Evolutionary conservation across 78 protist species (phyloP).

Genomic region (Dictyostelium intermedium): DNA sequence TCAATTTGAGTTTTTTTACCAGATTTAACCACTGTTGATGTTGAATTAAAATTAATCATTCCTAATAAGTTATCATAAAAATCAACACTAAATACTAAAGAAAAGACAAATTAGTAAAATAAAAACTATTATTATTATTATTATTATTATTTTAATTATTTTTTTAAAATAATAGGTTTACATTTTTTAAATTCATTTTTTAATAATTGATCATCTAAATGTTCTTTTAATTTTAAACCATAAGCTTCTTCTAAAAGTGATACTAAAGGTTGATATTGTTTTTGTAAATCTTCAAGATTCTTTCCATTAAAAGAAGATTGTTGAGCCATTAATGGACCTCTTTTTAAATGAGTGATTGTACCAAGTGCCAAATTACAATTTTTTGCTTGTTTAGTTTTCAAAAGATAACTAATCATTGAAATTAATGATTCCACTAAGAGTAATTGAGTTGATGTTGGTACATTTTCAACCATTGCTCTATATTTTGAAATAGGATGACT

Average conservation of each 20-base stretch:
- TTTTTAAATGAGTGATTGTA: constrained; percentile 22
- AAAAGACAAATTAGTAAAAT: not conserved
- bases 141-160: not conserved
- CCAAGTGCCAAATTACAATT: constrained; percentile 71
- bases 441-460: constrained; percentile 12
- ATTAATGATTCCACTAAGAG: constrained; percentile 32
- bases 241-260: constrained; percentile 20
- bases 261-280: constrained; percentile 36
- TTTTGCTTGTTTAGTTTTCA: constrained; percentile 18
- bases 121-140: not conserved
- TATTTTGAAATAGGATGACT: constrained; percentile 9
- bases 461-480: constrained; percentile 19
- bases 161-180: too few relatives aligned
- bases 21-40: constrained; percentile 44
- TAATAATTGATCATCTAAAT: constrained; percentile 30
- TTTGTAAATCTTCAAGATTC: constrained; percentile 32
- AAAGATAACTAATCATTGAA: constrained; percentile 25
- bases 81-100: constrained; percentile 45
- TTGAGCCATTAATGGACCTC: constrained; percentile 51
- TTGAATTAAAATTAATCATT: constrained; percentile 47
- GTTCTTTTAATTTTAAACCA: not conserved
- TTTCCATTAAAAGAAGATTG: constrained; percentile 49
- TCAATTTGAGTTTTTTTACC: not conserved
- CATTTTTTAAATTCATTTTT: constrained; percentile 50
- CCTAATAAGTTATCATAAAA: constrained; percentile 72